A percentile compares a stretch with the other conserved stretches of the same genome.
phyloP scores from a whole-genome alignment of 306 rosid genomes.

The Gastrolobium villosum region DNA sequence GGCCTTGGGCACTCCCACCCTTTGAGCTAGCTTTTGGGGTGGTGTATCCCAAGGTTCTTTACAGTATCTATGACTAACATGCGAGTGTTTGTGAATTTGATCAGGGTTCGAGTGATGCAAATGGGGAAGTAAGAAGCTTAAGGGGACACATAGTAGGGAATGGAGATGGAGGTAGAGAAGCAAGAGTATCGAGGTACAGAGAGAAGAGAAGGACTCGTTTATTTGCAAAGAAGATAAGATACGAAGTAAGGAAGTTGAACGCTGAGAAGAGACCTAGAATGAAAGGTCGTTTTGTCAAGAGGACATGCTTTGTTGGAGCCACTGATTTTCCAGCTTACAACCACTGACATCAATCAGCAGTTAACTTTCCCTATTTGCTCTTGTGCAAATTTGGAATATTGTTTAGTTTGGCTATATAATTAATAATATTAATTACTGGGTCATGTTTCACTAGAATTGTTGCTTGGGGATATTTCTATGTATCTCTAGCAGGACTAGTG shows the following conservation, averaged over 20 bases:
- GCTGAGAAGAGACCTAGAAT: conserved; percentile 97
- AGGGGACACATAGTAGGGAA: conserved; percentile 43
- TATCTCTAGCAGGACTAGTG: conserved; percentile 40
- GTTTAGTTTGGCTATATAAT: conserved; percentile 28
- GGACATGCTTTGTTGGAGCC: conserved; percentile 59
- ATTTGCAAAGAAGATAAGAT: conserved; percentile 91
- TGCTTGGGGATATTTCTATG: conserved; percentile 32
- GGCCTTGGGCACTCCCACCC: no score
- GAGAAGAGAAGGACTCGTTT: conserved; percentile 87
- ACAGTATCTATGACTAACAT: conserved; percentile 15
- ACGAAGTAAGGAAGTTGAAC: conserved; percentile 88
- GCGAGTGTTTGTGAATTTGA: conserved; percentile 26
- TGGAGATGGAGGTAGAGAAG: conserved; percentile 78
- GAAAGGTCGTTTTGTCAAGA: conserved; percentile 94
- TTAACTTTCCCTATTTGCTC: conserved; percentile 53
- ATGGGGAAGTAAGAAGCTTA: conserved; percentile 46
- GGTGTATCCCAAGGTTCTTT: no score
- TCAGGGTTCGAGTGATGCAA: conserved; percentile 50
- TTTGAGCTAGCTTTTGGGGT: no score
- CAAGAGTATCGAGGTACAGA: conserved; percentile 92
- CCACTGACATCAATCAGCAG: conserved; percentile 37
- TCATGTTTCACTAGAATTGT: conserved; percentile 30
- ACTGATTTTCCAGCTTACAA: conserved; percentile 38
- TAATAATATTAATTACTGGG: conserved; percentile 22
- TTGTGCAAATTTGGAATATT: conserved; percentile 52